Evolutionary conservation across 441 rosid genomes (phyloP), one percentile per base, ranked within the genome.

Genomic region (Euphorbia neoarborescens): DNA sequence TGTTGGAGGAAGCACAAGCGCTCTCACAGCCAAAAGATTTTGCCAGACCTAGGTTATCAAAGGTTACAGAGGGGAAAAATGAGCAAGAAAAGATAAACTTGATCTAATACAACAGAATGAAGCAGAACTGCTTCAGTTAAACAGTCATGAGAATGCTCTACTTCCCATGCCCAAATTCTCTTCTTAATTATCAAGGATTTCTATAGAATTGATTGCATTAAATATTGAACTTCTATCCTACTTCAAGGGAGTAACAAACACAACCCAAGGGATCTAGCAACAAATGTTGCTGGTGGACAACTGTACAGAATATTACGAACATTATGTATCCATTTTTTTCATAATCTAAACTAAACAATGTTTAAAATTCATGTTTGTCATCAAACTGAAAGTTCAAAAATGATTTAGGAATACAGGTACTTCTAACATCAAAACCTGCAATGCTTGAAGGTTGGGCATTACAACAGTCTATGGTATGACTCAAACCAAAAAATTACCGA

Each of bases 1-100:
- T 0, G 94, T 84, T 30, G 99, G 99, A 59, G 99, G 99, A 71
- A 91, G 85, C 66, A 96, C 96, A 66, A 96, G 94, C 46, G 98
- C 97, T 78, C 98, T 87, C 71, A 96, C 97, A 63, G 90, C 89
- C 80, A 96, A 84, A 80, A 96, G 84, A 24, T 0, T 84, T 86
- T 96, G 99, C 99, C 99, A 96, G 51, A 93, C 98, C 99, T 96
- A 80, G 69, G 71, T 54, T 13, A 35, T 20, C 6, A 60, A 35
- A 19, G 19, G 11, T 48, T 59, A 35, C 32, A 22, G 19, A 51
- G 12, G 7, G 1, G 25, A 51, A 51, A 5, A 19, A 13, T 3
- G 7, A 61, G 8, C 1, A 24, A 20, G 5, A 17, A 38, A 25
- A 11, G 24, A 60, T 15, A 10, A 32, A 11, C 7, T 27, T 70